phyloP scores from a whole-genome alignment of 768 basidiomycete genomes.

The Tylopilus sp. region DNA sequence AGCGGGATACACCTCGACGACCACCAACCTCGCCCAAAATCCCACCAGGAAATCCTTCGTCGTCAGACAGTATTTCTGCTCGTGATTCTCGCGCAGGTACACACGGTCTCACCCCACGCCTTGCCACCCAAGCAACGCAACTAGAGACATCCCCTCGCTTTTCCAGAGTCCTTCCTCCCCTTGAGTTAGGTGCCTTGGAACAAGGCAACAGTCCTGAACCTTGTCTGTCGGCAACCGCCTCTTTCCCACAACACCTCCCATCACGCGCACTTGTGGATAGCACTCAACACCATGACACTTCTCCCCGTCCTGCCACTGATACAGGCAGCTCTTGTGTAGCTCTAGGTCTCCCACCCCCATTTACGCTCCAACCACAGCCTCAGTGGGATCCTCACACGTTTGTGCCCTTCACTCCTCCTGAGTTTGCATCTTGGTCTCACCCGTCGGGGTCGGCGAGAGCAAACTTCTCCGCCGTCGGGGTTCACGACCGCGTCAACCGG shows the following conservation, averaged over 20 bases:
- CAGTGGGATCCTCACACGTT: constrained; percentile 56
- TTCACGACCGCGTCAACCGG: constrained; percentile 15
- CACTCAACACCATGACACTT: constrained; percentile 17
- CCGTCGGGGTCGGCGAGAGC: constrained; percentile 30
- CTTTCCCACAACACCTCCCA: constrained; percentile 26
- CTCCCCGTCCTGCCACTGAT: constrained; percentile 23
- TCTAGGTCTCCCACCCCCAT: constrained; percentile 47
- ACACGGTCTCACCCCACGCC: constrained; percentile 10
- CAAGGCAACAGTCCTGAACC: constrained; percentile 13
- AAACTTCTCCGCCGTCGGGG: constrained; percentile 15
- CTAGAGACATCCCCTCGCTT: constrained; percentile 21
- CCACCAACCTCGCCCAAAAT: constrained; percentile 9
- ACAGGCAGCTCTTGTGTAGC: constrained; percentile 7
- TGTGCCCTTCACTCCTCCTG: constrained; percentile 35
- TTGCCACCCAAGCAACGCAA: constrained; percentile 7
- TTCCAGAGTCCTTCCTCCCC: constrained; percentile 30
- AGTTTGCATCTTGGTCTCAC: constrained; percentile 32
- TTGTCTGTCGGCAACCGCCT: constrained; percentile 19
- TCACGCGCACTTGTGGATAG: constrained; percentile 14
- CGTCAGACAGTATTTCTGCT: constrained; percentile 6
- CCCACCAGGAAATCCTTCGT: constrained; percentile 1
- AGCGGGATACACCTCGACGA: constrained; percentile 16
- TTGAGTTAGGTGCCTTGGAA: constrained; percentile 17
- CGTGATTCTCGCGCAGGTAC: constrained; percentile 12
- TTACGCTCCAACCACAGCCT: constrained; percentile 62